These are phyloP conservation scores for Ustilago sp. DNA, from an alignment of 1,284 basidiomycete species.

Conservation along the genomic window DNA sequence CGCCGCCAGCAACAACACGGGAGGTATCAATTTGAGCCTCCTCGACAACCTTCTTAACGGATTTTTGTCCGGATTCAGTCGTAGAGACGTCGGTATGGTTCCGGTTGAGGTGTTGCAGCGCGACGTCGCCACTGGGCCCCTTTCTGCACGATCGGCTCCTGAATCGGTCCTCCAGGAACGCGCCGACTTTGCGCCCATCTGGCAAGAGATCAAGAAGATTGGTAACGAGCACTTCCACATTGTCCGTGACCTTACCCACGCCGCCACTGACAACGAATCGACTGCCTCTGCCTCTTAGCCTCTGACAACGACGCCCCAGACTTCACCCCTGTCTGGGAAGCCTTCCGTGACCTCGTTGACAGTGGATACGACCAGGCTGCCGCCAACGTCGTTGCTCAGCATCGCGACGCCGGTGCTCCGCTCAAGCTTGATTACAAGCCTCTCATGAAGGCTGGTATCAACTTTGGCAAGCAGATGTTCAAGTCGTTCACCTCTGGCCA, in stretches of 20 bases:
- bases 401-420: constrained; percentile 25
- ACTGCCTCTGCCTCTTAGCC: constrained; percentile 7
- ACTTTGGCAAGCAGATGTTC: constrained; percentile 46
- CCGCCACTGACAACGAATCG: constrained; percentile 1
- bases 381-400: constrained; percentile 16
- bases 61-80: constrained; percentile 38
- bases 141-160: constrained; percentile 6
- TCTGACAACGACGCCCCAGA: constrained; percentile 27
- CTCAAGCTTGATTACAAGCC: constrained; percentile 50
- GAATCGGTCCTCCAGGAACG: constrained; percentile 30
- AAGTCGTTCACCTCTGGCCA: constrained; percentile 44
- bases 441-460: constrained; percentile 41
- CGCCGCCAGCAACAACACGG: constrained; percentile 42
- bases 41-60: constrained; percentile 57
- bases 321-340: constrained; percentile 55
- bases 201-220: constrained; percentile 52
- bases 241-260: constrained; percentile 17
- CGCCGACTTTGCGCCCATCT: constrained; percentile 56
- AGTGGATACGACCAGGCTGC: constrained; percentile 43
- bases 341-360: constrained; percentile 57
- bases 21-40: constrained; percentile 51
- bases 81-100: constrained; percentile 30
- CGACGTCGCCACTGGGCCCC: constrained; percentile 15
- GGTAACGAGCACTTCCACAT: constrained; percentile 50
- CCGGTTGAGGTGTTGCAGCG: constrained; percentile 28